These are phyloP conservation scores for Spongospora subterranea DNA, from an alignment of 208 protist genomes.

Conservation along the genomic window DNA sequence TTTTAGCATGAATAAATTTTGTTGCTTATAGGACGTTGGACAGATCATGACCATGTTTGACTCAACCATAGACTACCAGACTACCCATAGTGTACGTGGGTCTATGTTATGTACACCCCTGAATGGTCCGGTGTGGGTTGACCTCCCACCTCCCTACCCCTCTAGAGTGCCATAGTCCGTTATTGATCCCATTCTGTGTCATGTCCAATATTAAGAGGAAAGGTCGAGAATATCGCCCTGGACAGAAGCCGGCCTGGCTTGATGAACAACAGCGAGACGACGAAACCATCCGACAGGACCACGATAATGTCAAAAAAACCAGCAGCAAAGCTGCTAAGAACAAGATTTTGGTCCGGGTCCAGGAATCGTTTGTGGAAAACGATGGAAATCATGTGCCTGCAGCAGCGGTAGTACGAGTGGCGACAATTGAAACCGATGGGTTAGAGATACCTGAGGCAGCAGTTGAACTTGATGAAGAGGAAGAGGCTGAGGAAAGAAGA, in stretches of 20 bases:
- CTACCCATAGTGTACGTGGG: too few relatives aligned
- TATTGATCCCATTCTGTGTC: too few relatives aligned
- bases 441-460: slow-evolving; percentile 27
- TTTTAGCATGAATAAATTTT: too few relatives aligned
- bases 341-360: neutral
- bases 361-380: slow-evolving; percentile 1
- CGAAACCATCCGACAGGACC: neutral
- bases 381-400: neutral
- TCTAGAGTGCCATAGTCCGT: too few relatives aligned
- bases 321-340: neutral
- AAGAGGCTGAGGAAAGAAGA: neutral
- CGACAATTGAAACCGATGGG: slow-evolving; percentile 22
- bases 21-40: too few relatives aligned
- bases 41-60: too few relatives aligned
- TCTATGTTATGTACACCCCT: too few relatives aligned
- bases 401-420: neutral
- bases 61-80: too few relatives aligned
- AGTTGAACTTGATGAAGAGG: slow-evolving; percentile 34
- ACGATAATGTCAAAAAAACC: neutral
- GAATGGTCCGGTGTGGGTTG: too few relatives aligned
- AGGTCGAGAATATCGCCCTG: neutral
- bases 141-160: too few relatives aligned
- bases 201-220: neutral
- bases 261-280: neutral
- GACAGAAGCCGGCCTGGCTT: neutral